Conservation (phyloP, 305 asterid species). For the Solanum hybrid region DNA sequence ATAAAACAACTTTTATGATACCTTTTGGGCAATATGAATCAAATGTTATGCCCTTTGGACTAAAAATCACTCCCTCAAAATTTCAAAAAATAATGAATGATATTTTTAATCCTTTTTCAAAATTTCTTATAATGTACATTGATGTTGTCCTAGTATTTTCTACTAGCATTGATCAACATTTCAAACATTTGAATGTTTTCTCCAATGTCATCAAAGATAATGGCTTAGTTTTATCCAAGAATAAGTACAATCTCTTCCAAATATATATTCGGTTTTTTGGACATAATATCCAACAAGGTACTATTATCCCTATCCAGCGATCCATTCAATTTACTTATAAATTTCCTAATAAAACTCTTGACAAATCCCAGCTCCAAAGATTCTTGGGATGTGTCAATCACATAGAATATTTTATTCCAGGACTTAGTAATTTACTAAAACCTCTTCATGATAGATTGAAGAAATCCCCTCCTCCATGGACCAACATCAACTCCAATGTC, state of each 20-base stretch:
- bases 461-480: neutral
- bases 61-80: neutral
- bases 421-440: neutral
- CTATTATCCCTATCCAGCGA: neutral
- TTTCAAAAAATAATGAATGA: neutral
- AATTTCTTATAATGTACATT: neutral
- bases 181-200: neutral
- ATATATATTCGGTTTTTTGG: too few relatives aligned
- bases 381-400: neutral
- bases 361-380: neutral
- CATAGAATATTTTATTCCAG: too few relatives aligned
- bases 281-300: neutral
- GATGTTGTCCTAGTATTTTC: neutral
- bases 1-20: neutral
- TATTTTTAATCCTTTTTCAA: neutral
- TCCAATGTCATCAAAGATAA: neutral
- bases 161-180: neutral
- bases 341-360: neutral
- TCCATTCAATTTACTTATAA: neutral
- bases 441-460: neutral
- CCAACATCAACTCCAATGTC: neutral
- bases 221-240: neutral
- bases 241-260: neutral
- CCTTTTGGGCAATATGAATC: neutral
- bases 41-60: neutral